Conservation (phyloP, 495 filamentous ascomycete genomes). For the Wilcoxina mikolae region DNA sequence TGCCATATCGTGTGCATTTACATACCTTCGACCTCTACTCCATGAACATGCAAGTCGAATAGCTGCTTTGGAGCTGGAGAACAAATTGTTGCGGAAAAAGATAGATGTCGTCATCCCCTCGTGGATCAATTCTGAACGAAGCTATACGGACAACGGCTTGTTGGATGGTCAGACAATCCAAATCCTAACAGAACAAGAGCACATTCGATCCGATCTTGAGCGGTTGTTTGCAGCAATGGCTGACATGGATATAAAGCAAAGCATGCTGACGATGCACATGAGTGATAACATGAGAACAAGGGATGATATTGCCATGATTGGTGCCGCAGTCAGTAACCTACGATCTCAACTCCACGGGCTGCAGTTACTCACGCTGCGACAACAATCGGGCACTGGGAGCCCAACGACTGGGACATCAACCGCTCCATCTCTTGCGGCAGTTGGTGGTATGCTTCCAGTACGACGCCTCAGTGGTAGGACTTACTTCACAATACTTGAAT, state of each 20-base stretch:
- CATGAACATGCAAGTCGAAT: slow-evolving; percentile 42
- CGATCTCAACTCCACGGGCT: slow-evolving; percentile 59
- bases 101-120: slow-evolving; percentile 38
- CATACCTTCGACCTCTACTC: slow-evolving; percentile 44
- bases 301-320: slow-evolving; percentile 53
- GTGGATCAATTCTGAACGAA: slow-evolving; percentile 2
- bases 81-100: slow-evolving; percentile 42
- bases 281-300: slow-evolving; percentile 52
- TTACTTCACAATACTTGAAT: not conserved
- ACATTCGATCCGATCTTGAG: slow-evolving; percentile 48
- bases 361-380: slow-evolving; percentile 37
- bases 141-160: not conserved
- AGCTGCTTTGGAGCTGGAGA: slow-evolving; percentile 41
- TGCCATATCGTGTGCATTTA: slow-evolving; percentile 41
- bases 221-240: slow-evolving; percentile 36
- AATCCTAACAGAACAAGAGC: slow-evolving; percentile 52
- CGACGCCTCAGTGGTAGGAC: not conserved
- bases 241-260: slow-evolving; percentile 50
- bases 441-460: slow-evolving; percentile 1
- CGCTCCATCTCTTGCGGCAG: not conserved
- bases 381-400: slow-evolving; percentile 30
- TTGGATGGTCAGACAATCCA: slow-evolving; percentile 41
- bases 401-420: not conserved
- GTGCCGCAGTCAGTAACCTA: slow-evolving; percentile 47
- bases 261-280: slow-evolving; percentile 44